Conservation (phyloP, 495 filamentous ascomycete genomes). For the Aspergillus bertholletiae region DNA sequence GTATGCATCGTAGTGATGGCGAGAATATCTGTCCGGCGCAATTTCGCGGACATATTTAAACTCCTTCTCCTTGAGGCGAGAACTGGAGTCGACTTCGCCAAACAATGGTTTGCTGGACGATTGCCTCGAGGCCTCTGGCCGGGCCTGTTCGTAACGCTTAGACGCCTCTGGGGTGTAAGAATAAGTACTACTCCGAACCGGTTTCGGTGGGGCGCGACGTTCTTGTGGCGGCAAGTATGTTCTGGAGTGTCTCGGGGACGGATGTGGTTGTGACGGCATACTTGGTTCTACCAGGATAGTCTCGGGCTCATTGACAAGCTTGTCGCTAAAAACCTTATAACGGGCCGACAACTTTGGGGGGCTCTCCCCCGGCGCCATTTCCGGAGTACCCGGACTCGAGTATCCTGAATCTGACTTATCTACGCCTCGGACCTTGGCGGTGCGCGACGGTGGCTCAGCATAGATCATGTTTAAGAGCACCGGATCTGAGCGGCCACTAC, state of each 20-base stretch:
- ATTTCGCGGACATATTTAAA: conserved; percentile 11
- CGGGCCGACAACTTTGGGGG: conserved; percentile 33
- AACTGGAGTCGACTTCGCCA: conserved; percentile 11
- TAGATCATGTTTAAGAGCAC: conserved; percentile 22
- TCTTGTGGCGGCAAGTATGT: conserved; percentile 19
- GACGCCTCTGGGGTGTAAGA: conserved; percentile 13
- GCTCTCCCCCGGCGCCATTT: conserved; percentile 23
- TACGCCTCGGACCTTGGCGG: conserved; percentile 28
- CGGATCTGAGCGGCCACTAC: conserved; percentile 19
- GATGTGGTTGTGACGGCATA: conserved; percentile 17
- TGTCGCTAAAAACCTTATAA: conserved; percentile 28
- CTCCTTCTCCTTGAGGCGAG: conserved; percentile 11
- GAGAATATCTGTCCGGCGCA: conserved; percentile 1
- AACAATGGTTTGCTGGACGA: conserved; percentile 13
- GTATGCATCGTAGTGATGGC: conserved; percentile 18
- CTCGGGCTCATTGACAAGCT: conserved; percentile 22
- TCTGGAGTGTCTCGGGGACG: conserved; percentile 15
- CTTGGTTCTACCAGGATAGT: conserved; percentile 33
- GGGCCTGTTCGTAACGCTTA: conserved; percentile 3
- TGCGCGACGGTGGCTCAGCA: conserved; percentile 21
- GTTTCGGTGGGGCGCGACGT: conserved; percentile 7
- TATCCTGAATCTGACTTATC: conserved; percentile 46
- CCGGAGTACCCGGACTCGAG: conserved; percentile 42
- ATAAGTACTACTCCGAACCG: conserved; percentile 18
- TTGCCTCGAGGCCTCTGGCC: neutral